These are phyloP conservation scores for Schwanniomyces sp. DNA, from an alignment of 805 yeast species.

Conservation along the genomic window DNA sequence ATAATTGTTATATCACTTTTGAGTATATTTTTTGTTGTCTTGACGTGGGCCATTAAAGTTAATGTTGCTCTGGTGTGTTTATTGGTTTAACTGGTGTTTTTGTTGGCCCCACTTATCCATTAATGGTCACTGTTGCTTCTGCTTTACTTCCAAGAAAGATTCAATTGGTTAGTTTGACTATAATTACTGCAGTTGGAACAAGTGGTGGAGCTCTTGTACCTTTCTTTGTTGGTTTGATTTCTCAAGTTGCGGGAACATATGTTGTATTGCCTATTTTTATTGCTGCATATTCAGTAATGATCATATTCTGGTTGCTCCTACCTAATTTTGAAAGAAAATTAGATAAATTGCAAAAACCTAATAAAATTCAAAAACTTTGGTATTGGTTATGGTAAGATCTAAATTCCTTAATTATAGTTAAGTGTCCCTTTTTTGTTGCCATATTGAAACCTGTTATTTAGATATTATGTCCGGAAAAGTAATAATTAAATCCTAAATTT, in stretches of 20 bases:
- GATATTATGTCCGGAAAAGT: no score
- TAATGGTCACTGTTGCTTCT: slow-evolving; percentile 46
- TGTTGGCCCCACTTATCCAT: slow-evolving; percentile 65
- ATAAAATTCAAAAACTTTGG: not conserved
- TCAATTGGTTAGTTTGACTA: slow-evolving; percentile 48
- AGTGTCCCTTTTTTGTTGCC: no score
- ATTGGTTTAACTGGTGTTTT: slow-evolving; percentile 55
- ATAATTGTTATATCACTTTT: slow-evolving; percentile 31
- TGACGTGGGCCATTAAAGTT: slow-evolving; percentile 51
- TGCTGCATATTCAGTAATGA: slow-evolving; percentile 31
- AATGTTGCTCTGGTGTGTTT: slow-evolving; percentile 44
- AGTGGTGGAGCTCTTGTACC: slow-evolving; percentile 59
- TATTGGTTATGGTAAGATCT: not conserved
- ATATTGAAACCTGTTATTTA: no score
- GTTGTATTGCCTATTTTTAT: slow-evolving; percentile 51
- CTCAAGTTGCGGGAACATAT: slow-evolving; percentile 46
- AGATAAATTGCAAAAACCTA: not conserved
- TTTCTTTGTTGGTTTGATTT: slow-evolving; percentile 51
- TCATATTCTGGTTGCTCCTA: slow-evolving; percentile 38
- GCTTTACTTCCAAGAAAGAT: slow-evolving; percentile 50
- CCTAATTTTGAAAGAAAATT: slow-evolving; percentile 30
- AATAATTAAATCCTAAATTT: no score
- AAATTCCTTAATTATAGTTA: not conserved
- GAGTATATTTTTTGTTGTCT: slow-evolving; percentile 36
- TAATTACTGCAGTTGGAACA: slow-evolving; percentile 56